Evolutionary conservation across 805 yeast genomes (phyloP), one percentile per base, ranked within the genome.

Genomic region (Hanseniaspora valbyensis): DNA sequence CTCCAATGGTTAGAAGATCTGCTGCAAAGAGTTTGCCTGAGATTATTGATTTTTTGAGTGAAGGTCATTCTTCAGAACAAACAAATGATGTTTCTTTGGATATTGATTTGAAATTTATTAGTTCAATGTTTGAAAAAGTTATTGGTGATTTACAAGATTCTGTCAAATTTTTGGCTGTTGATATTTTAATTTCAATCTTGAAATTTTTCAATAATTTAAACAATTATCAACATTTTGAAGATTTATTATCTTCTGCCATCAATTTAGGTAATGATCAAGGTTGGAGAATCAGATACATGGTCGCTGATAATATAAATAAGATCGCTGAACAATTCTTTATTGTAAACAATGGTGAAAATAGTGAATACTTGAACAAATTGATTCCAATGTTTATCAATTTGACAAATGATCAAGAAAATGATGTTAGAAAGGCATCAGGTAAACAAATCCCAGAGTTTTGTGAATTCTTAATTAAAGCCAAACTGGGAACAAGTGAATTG

Each of bases 231-330:
- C 84, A 80, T 63, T 74, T 78, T 57, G 72, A 75, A 43, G 83
- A 81, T 56, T 70, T 83, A 52, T 71, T 83, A 54, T 70, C 73
- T 46, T 76, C 81, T 55, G 74, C 95, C 2, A 73, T 82, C 56
- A 77, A 78, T 56, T 73, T 92, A 57, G 81, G 86, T 53, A 76
- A 74, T 56, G 98, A 92, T 69, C 87, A 85, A 66, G 83, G 95
- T 61, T 92, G 99, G 99, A 80, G 98, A 66, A 97, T 92, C 52
- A 81, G 98, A 61, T 92, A 90, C 68, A 88, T 92, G 81, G 95
- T 95, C 30, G 95, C 96, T n/a, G 96, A 90, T 64, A 76, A 88
- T 59, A 89, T 88, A 61, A 85, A 81, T 58, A 70, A 72, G 55
- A 75, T 92, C 54, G 86, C 94, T 1, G 58, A 68, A 16, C 79